These are phyloP conservation scores for Pseudisothecium myosuroides DNA, from an alignment of 225 moss, liverwort and hornwort species.

Conservation along the genomic window DNA sequence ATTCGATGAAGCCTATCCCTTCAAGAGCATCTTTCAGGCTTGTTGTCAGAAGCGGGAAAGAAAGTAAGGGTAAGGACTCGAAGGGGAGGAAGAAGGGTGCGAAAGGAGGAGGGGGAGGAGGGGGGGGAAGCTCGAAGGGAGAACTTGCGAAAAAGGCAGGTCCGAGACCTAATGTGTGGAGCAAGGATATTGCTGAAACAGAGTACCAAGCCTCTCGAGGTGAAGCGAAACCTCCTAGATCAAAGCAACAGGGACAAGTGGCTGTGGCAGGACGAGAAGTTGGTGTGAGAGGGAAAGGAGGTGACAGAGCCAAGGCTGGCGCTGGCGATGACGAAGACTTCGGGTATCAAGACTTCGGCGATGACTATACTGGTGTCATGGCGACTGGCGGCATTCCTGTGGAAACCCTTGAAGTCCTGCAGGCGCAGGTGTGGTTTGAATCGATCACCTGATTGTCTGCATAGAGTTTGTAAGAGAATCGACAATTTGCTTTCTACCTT, in stretches of 20 bases:
- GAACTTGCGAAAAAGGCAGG: constrained; percentile 4
- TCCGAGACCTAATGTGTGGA: constrained; percentile 44
- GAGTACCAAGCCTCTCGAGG: constrained; percentile 20
- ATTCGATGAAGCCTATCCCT: background rate
- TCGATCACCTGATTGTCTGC: background rate
- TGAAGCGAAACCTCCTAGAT: background rate
- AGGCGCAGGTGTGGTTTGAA: constrained; percentile 24
- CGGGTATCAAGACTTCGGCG: constrained; percentile 1
- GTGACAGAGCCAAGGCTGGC: background rate
- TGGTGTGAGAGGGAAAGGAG: constrained; percentile 1
- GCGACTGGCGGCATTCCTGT: constrained; percentile 35
- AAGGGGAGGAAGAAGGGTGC: constrained; percentile 31
- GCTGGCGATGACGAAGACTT: background rate
- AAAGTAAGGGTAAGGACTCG: constrained; percentile 28
- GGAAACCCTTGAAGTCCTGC: constrained; percentile 16
- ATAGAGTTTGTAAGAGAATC: background rate
- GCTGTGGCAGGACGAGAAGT: background rate
- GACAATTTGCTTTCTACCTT: background rate
- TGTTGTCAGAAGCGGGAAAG: constrained; percentile 31
- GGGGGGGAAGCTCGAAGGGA: background rate
- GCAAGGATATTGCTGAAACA: constrained; percentile 35
- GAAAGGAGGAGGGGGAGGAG: constrained; percentile 3
- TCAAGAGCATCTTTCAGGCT: background rate
- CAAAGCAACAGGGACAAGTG: constrained; percentile 10
- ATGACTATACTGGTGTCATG: constrained; percentile 10